phyloP scores from a whole-genome alignment of 768 basidiomycete genomes.

The Podaxis rugospora region DNA sequence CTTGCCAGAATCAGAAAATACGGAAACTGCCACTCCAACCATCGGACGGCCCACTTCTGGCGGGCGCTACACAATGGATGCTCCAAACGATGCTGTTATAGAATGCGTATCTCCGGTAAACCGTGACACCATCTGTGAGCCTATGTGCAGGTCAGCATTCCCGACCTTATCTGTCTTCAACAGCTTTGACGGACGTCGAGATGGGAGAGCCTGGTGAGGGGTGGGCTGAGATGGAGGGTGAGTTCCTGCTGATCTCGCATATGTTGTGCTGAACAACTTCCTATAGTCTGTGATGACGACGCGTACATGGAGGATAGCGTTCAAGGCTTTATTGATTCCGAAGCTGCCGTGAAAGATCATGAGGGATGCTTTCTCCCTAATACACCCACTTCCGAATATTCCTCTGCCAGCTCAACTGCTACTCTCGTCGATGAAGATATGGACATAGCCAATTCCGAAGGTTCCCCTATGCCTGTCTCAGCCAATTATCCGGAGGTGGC shows the following conservation, averaged over 20 bases:
- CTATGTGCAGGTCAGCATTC: too few relatives aligned
- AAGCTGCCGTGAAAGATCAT: not conserved
- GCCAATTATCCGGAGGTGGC: not conserved
- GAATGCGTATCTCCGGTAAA: not conserved
- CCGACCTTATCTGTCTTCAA: not conserved
- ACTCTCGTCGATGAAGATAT: not conserved
- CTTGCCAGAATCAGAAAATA: not conserved
- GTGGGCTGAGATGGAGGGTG: slow-evolving; percentile 3
- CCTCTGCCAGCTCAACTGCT: not conserved
- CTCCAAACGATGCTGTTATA: not conserved
- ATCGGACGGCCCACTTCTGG: not conserved
- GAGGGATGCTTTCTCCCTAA: not conserved
- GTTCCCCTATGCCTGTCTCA: not conserved
- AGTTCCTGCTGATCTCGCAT: not conserved
- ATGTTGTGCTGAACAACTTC: not conserved
- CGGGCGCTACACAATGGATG: not conserved
- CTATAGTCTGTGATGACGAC: not conserved
- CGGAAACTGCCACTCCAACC: not conserved
- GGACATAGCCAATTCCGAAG: not conserved
- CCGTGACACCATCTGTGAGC: not conserved
- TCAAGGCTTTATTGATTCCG: not conserved
- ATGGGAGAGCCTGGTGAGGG: slow-evolving; percentile 1
- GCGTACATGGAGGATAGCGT: not conserved
- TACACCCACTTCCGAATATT: not conserved
- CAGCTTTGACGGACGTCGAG: not conserved